Evolutionary conservation across 169 alveolate genomes (phyloP).

Genomic region (Sarcocystis neurona): DNA sequence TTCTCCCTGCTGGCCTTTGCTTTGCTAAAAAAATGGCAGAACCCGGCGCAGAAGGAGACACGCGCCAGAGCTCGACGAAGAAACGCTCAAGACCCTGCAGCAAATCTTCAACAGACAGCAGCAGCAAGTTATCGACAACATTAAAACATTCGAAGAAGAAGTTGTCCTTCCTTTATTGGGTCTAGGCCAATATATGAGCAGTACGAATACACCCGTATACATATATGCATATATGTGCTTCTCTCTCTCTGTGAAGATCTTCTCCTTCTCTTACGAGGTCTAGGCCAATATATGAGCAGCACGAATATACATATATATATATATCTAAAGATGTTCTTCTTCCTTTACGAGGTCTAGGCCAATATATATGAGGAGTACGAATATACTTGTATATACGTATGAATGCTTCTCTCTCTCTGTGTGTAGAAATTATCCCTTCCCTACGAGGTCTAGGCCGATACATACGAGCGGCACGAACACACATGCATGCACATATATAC

Average conservation of each 20-base stretch:
- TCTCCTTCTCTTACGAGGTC: constrained; percentile 2
- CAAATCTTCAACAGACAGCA: background rate
- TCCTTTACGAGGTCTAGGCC: constrained; percentile 22
- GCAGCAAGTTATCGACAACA: background rate
- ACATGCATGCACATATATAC: too few species aligned
- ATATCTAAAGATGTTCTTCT: background rate
- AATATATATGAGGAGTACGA: constrained; percentile 14
- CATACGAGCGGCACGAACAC: too few species aligned
- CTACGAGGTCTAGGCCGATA: too few species aligned
- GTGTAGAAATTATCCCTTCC: too few species aligned
- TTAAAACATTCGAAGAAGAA: background rate
- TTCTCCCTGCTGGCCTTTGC: background rate
- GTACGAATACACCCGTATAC: background rate
- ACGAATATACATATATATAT: background rate
- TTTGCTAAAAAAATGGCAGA: background rate
- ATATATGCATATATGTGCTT: background rate
- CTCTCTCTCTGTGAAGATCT: background rate
- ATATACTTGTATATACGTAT: background rate
- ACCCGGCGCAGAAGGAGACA: background rate
- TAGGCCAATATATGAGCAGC: constrained; percentile 20
- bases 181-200: constrained; percentile 20
- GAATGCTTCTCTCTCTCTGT: too few species aligned
- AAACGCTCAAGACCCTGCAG: background rate
- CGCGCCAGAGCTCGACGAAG: background rate
- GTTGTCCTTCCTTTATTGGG: constrained; percentile 11